phyloP scores from a whole-genome alignment of 2,329 filamentous ascomycete genomes.

The Lasiodiplodia citricola region DNA sequence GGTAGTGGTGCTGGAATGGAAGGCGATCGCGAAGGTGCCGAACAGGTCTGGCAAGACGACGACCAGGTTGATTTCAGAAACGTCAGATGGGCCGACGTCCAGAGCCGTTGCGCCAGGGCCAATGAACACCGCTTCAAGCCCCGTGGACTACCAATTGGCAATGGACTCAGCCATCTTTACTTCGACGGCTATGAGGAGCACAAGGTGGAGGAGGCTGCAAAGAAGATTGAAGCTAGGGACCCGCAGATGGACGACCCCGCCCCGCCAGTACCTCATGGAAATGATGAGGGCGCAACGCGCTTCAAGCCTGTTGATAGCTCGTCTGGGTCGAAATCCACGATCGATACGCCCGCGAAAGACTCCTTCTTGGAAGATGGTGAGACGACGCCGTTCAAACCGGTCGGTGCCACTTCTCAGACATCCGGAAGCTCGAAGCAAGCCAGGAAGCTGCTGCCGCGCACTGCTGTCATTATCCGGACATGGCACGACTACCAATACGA shows the following conservation, averaged over 20 bases:
- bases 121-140: slow-evolving; percentile 73
- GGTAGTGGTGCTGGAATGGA: slow-evolving; percentile 85
- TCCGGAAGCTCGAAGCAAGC: slow-evolving; percentile 31
- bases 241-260: slow-evolving; percentile 10
- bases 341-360: slow-evolving; percentile 16
- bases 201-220: slow-evolving; percentile 30
- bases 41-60: slow-evolving; percentile 74
- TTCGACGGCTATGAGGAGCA: slow-evolving; percentile 44
- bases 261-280: slow-evolving; percentile 1
- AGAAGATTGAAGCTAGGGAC: slow-evolving; percentile 12
- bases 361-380: slow-evolving; percentile 30
- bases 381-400: slow-evolving; percentile 30
- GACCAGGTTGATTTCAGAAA: slow-evolving; percentile 77
- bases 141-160: slow-evolving; percentile 33
- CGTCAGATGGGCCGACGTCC: slow-evolving; percentile 79
- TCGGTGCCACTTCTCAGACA: slow-evolving; percentile 7
- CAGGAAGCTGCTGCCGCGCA: slow-evolving; percentile 59
- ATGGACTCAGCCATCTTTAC: slow-evolving; percentile 44
- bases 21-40: slow-evolving; percentile 80
- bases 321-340: not conserved
- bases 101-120: slow-evolving; percentile 72
- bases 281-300: slow-evolving; percentile 11
- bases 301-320: slow-evolving; percentile 4
- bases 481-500: slow-evolving; percentile 83
- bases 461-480: slow-evolving; percentile 79